These are phyloP conservation scores for Aspergillus panamensis DNA, from an alignment of 495 filamentous ascomycete genomes.

Conservation along the genomic window DNA sequence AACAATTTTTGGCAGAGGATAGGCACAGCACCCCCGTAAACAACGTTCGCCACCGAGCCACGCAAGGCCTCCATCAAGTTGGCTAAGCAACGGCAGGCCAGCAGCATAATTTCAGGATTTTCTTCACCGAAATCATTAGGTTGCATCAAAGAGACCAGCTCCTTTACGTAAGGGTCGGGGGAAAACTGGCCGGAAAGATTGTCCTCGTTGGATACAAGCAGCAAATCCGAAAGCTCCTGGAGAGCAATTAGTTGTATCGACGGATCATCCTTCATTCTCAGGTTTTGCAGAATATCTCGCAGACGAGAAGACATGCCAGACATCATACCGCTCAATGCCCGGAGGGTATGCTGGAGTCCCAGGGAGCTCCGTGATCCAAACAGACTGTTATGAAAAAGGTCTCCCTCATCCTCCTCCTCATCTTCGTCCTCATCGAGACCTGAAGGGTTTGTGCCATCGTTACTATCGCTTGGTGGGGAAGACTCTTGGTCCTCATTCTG, in stretches of 20 bases:
- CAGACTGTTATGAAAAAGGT: constrained; percentile 71
- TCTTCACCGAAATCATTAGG: constrained; percentile 82
- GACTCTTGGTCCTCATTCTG: constrained; percentile 36
- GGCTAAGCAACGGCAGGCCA: constrained; percentile 93
- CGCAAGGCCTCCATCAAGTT: constrained; percentile 98
- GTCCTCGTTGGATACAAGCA: constrained; percentile 93
- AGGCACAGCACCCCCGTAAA: constrained; percentile 93
- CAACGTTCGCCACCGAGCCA: constrained; percentile 87
- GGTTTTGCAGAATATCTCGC: constrained; percentile 76
- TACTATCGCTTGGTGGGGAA: constrained; percentile 56
- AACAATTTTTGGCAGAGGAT: constrained; percentile 90
- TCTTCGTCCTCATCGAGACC: constrained; percentile 64
- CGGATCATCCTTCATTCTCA: constrained; percentile 82
- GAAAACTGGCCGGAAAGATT: constrained; percentile 94
- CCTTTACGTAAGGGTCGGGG: constrained; percentile 91
- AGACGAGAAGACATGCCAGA: constrained; percentile 75
- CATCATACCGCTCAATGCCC: constrained; percentile 88
- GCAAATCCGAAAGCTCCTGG: constrained; percentile 87
- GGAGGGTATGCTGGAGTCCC: constrained; percentile 74
- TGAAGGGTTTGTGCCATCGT: constrained; percentile 50
- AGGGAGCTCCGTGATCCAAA: constrained; percentile 65
- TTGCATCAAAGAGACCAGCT: constrained; percentile 89
- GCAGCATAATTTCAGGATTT: constrained; percentile 95
- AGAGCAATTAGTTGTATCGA: constrained; percentile 89
- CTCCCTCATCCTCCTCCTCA: constrained; percentile 71